These are phyloP conservation scores for Pseudocercospora cruenta DNA, from an alignment of 2,329 filamentous ascomycete species.

Conservation along the genomic window DNA sequence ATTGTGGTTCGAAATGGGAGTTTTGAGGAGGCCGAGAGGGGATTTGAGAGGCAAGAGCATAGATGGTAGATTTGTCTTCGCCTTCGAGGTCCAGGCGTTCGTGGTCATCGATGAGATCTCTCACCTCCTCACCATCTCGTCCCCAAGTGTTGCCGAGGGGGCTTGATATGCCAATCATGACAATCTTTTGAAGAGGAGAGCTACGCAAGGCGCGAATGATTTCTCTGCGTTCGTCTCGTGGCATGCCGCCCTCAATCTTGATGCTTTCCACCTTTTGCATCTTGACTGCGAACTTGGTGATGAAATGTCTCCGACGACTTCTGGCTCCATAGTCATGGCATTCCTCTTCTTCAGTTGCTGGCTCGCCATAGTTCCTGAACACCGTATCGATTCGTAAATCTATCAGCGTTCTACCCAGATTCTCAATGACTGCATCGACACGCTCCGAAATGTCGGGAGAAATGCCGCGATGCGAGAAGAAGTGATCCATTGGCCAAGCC, in stretches of 20 bases:
- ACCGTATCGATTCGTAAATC: constrained; percentile 48
- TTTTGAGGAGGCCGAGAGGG: constrained; percentile 25
- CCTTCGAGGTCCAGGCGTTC: constrained; percentile 34
- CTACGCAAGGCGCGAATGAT: constrained; percentile 46
- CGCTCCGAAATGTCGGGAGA: constrained; percentile 33
- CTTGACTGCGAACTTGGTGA: constrained; percentile 46
- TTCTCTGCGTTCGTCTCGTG: constrained; percentile 52
- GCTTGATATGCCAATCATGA: constrained; percentile 50
- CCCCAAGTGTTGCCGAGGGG: constrained; percentile 53
- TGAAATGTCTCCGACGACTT: constrained; percentile 40
- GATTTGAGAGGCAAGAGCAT: constrained; percentile 27
- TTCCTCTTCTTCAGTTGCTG: constrained; percentile 15
- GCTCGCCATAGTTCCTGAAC: constrained; percentile 32
- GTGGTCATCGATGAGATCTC: constrained; percentile 22
- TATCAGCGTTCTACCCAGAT: constrained; percentile 44
- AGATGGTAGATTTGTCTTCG: constrained; percentile 38
- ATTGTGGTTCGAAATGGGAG: constrained; percentile 42
- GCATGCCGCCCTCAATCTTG: constrained; percentile 53
- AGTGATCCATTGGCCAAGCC: constrained; percentile 52
- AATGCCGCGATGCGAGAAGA: constrained; percentile 43
- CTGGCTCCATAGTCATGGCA: constrained; percentile 9
- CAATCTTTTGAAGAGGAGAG: constrained; percentile 49
- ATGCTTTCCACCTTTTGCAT: constrained; percentile 48
- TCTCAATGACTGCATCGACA: constrained; percentile 41
- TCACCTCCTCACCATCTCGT: constrained; percentile 38